Conservation (phyloP, 2,329 filamentous ascomycete genomes). For the Beauveria australis region DNA sequence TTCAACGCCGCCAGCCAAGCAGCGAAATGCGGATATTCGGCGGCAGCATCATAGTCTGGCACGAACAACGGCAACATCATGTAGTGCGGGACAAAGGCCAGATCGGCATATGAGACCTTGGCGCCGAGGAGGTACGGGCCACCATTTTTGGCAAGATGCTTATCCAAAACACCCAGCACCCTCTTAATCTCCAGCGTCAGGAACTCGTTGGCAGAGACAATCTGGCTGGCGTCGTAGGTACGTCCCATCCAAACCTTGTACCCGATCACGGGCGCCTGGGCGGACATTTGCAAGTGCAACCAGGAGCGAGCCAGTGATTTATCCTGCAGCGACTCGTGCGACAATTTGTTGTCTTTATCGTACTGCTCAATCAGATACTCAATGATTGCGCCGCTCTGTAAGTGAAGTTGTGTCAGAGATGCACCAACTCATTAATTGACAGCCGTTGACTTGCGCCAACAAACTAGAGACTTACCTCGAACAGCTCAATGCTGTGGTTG, state of each 20-base stretch:
- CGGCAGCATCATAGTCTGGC: neutral
- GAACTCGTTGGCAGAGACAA: slow-evolving; percentile 21
- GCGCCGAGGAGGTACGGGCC: slow-evolving; percentile 16
- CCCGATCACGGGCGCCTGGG: slow-evolving; percentile 24
- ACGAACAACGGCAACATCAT: neutral
- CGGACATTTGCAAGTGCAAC: slow-evolving; percentile 17
- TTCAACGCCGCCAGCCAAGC: slow-evolving; percentile 9
- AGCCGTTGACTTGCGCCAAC: neutral
- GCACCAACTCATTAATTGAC: too few species aligned
- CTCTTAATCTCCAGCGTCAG: slow-evolving; percentile 23
- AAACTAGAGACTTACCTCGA: neutral
- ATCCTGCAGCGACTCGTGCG: slow-evolving; percentile 12
- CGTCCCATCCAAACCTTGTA: slow-evolving; percentile 18
- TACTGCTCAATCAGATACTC: slow-evolving; percentile 19
- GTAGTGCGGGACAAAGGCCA: slow-evolving; percentile 17
- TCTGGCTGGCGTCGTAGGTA: slow-evolving; percentile 17
- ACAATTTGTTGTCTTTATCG: slow-evolving; percentile 14
- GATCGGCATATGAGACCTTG: slow-evolving; percentile 19
- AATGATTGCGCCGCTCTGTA: slow-evolving; percentile 19
- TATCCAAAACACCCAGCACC: slow-evolving; percentile 21
- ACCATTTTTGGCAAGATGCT: slow-evolving; percentile 15
- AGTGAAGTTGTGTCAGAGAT: slow-evolving; percentile 3
- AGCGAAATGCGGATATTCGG: slow-evolving; percentile 11
- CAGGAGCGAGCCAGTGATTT: slow-evolving; percentile 9
- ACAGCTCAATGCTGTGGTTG: slow-evolving; percentile 14